A percentile compares a stretch with the other conserved stretches of the same genome.
phyloP scores from a whole-genome alignment of 2,329 filamentous ascomycete genomes.

The Aspergillus aculeatinus region DNA sequence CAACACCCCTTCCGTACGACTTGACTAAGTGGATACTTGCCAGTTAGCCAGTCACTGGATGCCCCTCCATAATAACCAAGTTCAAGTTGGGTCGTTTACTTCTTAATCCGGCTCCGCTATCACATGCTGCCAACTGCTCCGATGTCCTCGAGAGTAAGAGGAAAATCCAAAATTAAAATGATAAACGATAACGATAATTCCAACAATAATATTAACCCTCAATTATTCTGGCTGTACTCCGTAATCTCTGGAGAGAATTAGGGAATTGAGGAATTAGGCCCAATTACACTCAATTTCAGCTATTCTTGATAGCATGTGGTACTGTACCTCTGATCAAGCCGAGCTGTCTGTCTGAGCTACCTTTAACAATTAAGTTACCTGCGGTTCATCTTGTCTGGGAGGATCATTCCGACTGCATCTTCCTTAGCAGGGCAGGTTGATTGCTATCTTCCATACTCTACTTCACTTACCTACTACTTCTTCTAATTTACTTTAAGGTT shows the following conservation, averaged over 20 bases:
- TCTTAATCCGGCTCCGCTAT: slow-evolving; percentile 17
- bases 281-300: neutral
- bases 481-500: neutral
- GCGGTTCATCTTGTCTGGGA: slow-evolving; percentile 14
- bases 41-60: slow-evolving; percentile 7
- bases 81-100: neutral
- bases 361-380: slow-evolving; percentile 3
- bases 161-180: slow-evolving; percentile 2
- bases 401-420: slow-evolving; percentile 6
- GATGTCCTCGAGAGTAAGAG: neutral
- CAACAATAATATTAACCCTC: slow-evolving; percentile 9
- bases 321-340: neutral
- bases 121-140: slow-evolving; percentile 20
- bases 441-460: too few relatives aligned
- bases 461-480: too few relatives aligned
- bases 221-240: neutral
- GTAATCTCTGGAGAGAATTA: neutral
- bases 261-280: neutral
- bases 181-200: neutral
- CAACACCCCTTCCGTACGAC: neutral
- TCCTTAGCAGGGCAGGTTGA: slow-evolving; percentile 3
- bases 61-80: slow-evolving; percentile 1
- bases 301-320: neutral
- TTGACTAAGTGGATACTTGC: neutral
- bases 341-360: neutral